Percentiles rank a stretch among this genome's conserved stretches.
These are phyloP conservation scores for Chaetothyriales sp. DNA, from an alignment of 2,329 filamentous ascomycete genomes.

Conservation along the genomic window DNA sequence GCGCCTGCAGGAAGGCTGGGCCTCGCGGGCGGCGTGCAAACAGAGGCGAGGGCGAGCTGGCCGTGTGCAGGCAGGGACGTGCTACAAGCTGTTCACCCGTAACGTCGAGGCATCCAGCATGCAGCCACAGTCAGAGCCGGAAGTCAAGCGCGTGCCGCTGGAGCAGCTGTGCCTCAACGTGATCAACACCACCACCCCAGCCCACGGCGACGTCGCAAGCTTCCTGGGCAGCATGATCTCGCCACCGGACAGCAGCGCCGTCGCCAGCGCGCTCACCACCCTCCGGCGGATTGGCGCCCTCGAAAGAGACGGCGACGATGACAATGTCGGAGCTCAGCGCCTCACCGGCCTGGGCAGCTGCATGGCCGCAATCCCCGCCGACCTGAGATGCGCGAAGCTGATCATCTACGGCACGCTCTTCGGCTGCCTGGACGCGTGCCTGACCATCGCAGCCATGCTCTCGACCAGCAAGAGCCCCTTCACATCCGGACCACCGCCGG, in stretches of 20 bases:
- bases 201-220: constrained; percentile 55
- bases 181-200: constrained; percentile 65
- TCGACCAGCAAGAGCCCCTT: constrained; percentile 71
- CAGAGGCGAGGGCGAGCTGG: constrained; percentile 86
- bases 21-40: constrained; percentile 82
- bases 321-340: constrained; percentile 35
- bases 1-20: constrained; percentile 87
- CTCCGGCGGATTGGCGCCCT: constrained; percentile 77
- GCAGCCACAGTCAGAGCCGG: constrained; percentile 76
- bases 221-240: constrained; percentile 82
- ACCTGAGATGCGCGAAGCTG: constrained; percentile 81
- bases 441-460: constrained; percentile 84
- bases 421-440: constrained; percentile 72
- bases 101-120: constrained; percentile 63
- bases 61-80: constrained; percentile 75
- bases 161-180: constrained; percentile 92
- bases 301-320: constrained; percentile 50
- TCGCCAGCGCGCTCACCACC: constrained; percentile 68
- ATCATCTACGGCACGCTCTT: constrained; percentile 94
- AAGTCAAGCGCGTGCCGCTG: constrained; percentile 80
- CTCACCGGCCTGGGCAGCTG: constrained; percentile 84
- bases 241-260: constrained; percentile 69
- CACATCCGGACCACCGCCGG: constrained; percentile 34
- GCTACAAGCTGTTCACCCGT: constrained; percentile 88
- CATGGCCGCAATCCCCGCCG: constrained; percentile 86